Conservation (phyloP, 1,139 yeast species). For the Taiozyma onychis region DNA sequence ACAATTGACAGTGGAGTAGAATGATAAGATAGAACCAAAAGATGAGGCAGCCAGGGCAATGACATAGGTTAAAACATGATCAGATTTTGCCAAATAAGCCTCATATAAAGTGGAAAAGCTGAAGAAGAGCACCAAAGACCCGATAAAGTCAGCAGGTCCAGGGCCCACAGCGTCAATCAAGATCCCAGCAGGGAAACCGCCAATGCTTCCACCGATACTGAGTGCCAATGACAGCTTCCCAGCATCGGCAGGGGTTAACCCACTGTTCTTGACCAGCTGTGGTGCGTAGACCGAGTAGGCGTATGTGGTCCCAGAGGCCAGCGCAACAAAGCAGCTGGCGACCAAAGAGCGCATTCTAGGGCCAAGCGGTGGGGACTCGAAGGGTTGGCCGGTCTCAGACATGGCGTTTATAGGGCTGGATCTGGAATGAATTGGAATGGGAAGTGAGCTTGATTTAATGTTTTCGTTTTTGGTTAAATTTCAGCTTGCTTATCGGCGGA, state of each 20-base stretch:
- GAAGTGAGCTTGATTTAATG: not conserved
- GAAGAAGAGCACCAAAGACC: constrained; percentile 40
- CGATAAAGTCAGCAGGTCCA: constrained; percentile 43
- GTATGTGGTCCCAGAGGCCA: constrained; percentile 67
- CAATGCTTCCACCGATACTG: constrained; percentile 57
- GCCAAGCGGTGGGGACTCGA: constrained; percentile 11
- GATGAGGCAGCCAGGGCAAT: constrained; percentile 50
- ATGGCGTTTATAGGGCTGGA: not conserved
- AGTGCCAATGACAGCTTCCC: constrained; percentile 60
- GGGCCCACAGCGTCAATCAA: constrained; percentile 60
- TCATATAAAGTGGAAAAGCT: constrained; percentile 36
- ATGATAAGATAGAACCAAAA: constrained; percentile 59
- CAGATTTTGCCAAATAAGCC: constrained; percentile 29
- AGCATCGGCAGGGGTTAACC: constrained; percentile 53
- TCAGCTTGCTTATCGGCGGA: not conserved
- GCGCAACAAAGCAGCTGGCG: constrained; percentile 32
- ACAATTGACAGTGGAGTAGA: constrained; percentile 62
- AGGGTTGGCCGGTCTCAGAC: not conserved
- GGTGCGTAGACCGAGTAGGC: constrained; percentile 70
- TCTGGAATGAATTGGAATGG: not conserved
- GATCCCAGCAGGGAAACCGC: constrained; percentile 67
- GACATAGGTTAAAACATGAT: constrained; percentile 34
- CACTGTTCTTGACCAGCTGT: constrained; percentile 51
- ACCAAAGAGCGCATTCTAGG: constrained; percentile 18
- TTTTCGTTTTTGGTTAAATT: not conserved